A percentile compares a stretch with the other conserved stretches of the same genome.
Conservation (phyloP, 495 filamentous ascomycete genomes). For the Extremus antarcticus region DNA sequence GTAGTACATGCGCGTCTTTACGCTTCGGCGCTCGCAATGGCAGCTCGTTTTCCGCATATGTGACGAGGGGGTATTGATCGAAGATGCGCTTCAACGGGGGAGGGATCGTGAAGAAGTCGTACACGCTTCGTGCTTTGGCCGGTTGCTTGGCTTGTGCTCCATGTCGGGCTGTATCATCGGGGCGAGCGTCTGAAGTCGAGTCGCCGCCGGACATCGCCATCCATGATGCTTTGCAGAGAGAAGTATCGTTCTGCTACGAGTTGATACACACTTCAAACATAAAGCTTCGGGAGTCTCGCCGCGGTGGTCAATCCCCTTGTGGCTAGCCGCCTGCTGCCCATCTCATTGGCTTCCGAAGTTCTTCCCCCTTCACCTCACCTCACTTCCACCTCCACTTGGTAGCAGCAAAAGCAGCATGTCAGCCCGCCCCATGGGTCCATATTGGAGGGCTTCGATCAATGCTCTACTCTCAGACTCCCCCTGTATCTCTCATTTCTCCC, state of each 20-base stretch:
- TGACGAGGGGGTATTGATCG: conserved; percentile 65
- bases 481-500: too few species aligned
- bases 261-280: too few species aligned
- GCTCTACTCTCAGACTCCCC: too few species aligned
- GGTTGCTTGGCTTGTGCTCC: background rate
- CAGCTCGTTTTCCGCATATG: conserved; percentile 66
- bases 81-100: conserved; percentile 70
- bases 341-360: background rate
- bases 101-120: conserved; percentile 53
- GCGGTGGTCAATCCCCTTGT: background rate
- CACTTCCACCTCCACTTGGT: too few species aligned
- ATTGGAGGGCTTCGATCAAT: too few species aligned
- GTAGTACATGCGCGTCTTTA: conserved; percentile 49
- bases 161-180: background rate
- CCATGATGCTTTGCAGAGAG: too few species aligned
- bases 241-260: too few species aligned
- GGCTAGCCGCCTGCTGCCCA: background rate
- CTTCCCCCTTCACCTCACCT: background rate
- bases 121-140: background rate
- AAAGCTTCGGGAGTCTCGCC: background rate
- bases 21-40: conserved; percentile 50
- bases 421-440: too few species aligned
- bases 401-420: too few species aligned
- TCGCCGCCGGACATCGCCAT: background rate
- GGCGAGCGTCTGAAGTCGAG: too few species aligned